phyloP scores from a whole-genome alignment of 2,329 filamentous ascomycete species.

The Lecanicillium sp. region DNA sequence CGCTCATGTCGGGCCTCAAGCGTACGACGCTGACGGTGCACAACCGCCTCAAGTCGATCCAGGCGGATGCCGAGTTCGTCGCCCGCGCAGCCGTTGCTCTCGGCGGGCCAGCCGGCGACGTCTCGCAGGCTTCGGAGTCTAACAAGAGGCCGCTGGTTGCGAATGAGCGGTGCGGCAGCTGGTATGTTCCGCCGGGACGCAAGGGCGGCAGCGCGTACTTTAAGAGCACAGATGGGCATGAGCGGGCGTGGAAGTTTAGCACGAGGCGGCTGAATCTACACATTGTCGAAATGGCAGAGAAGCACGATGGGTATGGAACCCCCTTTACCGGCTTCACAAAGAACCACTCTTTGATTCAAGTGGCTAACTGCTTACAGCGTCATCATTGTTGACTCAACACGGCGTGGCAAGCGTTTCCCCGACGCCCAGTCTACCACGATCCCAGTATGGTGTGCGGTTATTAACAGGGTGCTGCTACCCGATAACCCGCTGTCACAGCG shows the following conservation, averaged over 20 bases:
- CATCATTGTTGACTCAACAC: slow-evolving; percentile 88
- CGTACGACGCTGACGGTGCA: slow-evolving; percentile 69
- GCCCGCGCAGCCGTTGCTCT: slow-evolving; percentile 49
- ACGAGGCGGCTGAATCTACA: slow-evolving; percentile 79
- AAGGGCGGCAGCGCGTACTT: slow-evolving; percentile 83
- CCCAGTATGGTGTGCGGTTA: slow-evolving; percentile 85
- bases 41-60: slow-evolving; percentile 78
- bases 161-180: slow-evolving; percentile 93
- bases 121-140: neutral
- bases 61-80: slow-evolving; percentile 71
- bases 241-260: slow-evolving; percentile 86
- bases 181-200: slow-evolving; percentile 68
- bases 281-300: slow-evolving; percentile 61
- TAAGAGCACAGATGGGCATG: slow-evolving; percentile 95
- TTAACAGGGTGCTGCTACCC: slow-evolving; percentile 76
- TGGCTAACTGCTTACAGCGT: slow-evolving; percentile 41
- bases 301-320: slow-evolving; percentile 57
- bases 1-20: slow-evolving; percentile 65
- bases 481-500: slow-evolving; percentile 37
- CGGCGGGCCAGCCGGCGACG: slow-evolving; percentile 1
- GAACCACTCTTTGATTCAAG: too few relatives aligned
- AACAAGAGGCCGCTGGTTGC: slow-evolving; percentile 66
- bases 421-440: slow-evolving; percentile 92
- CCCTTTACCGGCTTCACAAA: neutral
- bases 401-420: slow-evolving; percentile 88